phyloP scores from a whole-genome alignment of 2,329 filamentous ascomycete species.

The Byssoonygena ceratinophila region DNA sequence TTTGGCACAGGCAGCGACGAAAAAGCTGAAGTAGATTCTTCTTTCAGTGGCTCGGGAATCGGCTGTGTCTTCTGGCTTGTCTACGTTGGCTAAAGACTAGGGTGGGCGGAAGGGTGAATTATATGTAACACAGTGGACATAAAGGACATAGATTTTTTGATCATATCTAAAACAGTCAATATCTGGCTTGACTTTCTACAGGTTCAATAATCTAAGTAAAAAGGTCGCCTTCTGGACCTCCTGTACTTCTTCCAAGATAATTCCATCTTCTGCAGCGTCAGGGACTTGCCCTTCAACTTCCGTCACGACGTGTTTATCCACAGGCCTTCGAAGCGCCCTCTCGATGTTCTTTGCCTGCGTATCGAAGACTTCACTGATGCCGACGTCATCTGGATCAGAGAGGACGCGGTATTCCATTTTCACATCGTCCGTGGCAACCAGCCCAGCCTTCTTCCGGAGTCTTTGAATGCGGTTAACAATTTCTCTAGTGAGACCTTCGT shows the following conservation, averaged over 20 bases:
- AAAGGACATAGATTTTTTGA: too few species aligned
- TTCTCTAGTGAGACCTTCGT: slow-evolving; percentile 82
- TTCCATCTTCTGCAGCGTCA: slow-evolving; percentile 43
- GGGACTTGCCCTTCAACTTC: slow-evolving; percentile 49
- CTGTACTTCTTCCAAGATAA: slow-evolving; percentile 74
- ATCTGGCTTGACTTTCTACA: slow-evolving; percentile 42
- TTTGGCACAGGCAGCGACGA: slow-evolving; percentile 40
- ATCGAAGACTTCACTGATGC: slow-evolving; percentile 58
- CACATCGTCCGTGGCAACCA: slow-evolving; percentile 86
- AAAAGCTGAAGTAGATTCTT: slow-evolving; percentile 32
- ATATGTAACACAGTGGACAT: too few species aligned
- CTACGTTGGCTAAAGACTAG: too few species aligned
- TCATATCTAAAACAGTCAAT: slow-evolving; percentile 25
- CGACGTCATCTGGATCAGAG: slow-evolving; percentile 65
- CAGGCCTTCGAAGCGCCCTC: slow-evolving; percentile 64
- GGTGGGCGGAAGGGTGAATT: too few species aligned
- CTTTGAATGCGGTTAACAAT: slow-evolving; percentile 88
- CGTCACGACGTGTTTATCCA: slow-evolving; percentile 58
- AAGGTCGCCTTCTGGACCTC: slow-evolving; percentile 76
- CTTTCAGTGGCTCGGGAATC: neutral
- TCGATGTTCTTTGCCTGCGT: slow-evolving; percentile 59
- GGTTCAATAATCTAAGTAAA: slow-evolving; percentile 61
- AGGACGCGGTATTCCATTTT: slow-evolving; percentile 86
- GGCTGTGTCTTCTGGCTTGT: too few species aligned
- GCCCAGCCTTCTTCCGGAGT: slow-evolving; percentile 82